Conservation (phyloP, 169 alveolate genomes). For the Cryptosporidium sp. region DNA sequence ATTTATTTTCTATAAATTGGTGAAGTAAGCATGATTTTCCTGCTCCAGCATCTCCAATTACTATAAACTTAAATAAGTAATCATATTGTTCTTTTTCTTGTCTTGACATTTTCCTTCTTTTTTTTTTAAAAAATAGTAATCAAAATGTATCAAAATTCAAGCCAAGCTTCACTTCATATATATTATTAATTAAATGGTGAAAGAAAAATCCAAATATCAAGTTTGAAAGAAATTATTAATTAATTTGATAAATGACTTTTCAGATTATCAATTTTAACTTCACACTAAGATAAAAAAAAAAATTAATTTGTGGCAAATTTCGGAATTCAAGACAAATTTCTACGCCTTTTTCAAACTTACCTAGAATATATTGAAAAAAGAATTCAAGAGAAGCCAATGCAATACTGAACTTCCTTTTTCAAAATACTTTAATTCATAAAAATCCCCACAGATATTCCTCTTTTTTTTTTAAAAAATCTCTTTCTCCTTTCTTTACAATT, state of each 20-base stretch:
- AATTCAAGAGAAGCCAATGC: neutral
- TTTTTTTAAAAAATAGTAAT: neutral
- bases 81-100: slow-evolving; percentile 78
- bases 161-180: neutral
- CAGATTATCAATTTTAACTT: neutral
- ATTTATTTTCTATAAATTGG: slow-evolving; percentile 83
- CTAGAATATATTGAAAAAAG: neutral
- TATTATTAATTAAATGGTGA: too few species aligned
- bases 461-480: neutral
- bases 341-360: neutral
- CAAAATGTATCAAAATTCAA: neutral
- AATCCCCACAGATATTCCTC: slow-evolving; percentile 1
- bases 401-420: neutral
- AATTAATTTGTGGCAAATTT: too few species aligned
- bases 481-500: neutral
- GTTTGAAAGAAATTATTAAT: too few species aligned
- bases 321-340: neutral
- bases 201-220: neutral
- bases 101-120: slow-evolving; percentile 54
- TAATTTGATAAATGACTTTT: neutral
- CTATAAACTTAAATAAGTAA: slow-evolving; percentile 82
- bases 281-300: neutral
- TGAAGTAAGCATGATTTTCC: slow-evolving; percentile 83
- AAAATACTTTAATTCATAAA: neutral
- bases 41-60: slow-evolving; percentile 82